Evolutionary conservation across 2,329 filamentous ascomycete genomes (phyloP).

Genomic region (Alternaria triticimaculans): DNA sequence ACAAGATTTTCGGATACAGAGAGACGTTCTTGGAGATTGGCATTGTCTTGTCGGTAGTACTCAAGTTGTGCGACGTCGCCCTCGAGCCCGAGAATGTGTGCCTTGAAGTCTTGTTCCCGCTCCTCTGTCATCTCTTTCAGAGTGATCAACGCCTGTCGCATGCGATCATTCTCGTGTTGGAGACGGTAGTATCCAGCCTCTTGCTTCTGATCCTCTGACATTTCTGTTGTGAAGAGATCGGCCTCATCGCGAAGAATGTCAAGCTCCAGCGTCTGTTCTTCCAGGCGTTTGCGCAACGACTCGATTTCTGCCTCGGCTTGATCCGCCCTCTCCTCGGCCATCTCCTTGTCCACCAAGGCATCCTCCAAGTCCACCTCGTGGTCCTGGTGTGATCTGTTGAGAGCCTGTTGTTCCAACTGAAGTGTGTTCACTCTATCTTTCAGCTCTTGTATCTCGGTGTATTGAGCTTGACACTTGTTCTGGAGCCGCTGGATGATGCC

Average conservation of each 20-base stretch:
- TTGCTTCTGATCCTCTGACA: constrained; percentile 85
- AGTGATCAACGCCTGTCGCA: constrained; percentile 83
- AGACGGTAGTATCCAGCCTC: constrained; percentile 90
- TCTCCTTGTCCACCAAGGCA: constrained; percentile 88
- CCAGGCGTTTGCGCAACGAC: constrained; percentile 73
- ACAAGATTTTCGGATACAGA: constrained; percentile 74
- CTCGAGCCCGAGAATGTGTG: constrained; percentile 52
- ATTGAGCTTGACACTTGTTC: constrained; percentile 83
- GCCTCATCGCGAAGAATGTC: constrained; percentile 90
- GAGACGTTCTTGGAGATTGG: constrained; percentile 74
- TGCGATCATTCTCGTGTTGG: constrained; percentile 86
- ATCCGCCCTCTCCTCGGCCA: constrained; percentile 93
- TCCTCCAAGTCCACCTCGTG: constrained; percentile 86
- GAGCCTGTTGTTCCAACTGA: constrained; percentile 69
- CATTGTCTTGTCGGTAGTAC: constrained; percentile 64
- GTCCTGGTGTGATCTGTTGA: constrained; percentile 79
- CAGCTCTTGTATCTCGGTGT: constrained; percentile 78
- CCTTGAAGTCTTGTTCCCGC: constrained; percentile 77
- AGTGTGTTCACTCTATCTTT: constrained; percentile 80
- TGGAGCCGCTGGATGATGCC: constrained; percentile 89
- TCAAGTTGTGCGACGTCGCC: constrained; percentile 42
- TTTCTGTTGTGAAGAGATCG: constrained; percentile 79
- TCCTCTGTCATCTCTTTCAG: constrained; percentile 88
- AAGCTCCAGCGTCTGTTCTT: constrained; percentile 86
- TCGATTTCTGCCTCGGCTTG: constrained; percentile 81